Percentiles rank a stretch among this genome's conserved stretches.
Evolutionary conservation across 805 yeast genomes (phyloP).

Genomic region (Cyberlindnera maclurae): DNA sequence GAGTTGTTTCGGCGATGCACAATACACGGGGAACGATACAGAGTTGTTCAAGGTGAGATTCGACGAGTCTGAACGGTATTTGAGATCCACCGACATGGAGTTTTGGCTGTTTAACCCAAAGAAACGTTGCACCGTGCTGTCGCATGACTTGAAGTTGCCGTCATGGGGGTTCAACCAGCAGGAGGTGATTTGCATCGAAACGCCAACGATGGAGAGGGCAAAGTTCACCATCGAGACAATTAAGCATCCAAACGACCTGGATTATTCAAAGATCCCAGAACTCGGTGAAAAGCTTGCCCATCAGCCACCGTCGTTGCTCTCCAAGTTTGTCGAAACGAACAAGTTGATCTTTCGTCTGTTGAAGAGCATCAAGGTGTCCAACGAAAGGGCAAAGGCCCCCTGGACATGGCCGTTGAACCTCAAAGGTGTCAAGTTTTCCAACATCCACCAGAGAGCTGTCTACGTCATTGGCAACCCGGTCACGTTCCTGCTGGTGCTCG

Average conservation of each 20-base stretch:
- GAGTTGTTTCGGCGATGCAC: conserved; percentile 57
- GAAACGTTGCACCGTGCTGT: conserved; percentile 61
- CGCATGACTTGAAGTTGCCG: conserved; percentile 74
- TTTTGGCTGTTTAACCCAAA: conserved; percentile 64
- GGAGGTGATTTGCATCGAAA: conserved; percentile 81
- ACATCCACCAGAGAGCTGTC: conserved; percentile 36
- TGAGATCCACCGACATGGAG: conserved; percentile 44
- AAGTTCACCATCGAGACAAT: conserved; percentile 71
- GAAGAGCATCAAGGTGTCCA: conserved; percentile 14
- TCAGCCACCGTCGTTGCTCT: conserved; percentile 5
- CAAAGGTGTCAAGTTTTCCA: conserved; percentile 56
- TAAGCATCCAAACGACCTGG: conserved; percentile 20
- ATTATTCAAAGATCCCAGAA: conserved; percentile 17
- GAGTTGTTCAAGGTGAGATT: conserved; percentile 65
- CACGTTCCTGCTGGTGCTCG: conserved; percentile 42
- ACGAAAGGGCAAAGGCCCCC: conserved; percentile 35
- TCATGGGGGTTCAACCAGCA: conserved; percentile 78
- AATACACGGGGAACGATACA: conserved; percentile 57
- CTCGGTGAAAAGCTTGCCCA: conserved; percentile 5
- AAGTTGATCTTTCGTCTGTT: conserved; percentile 13
- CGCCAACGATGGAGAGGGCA: conserved; percentile 60
- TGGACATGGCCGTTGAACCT: conserved; percentile 53
- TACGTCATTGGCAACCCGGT: conserved; percentile 61
- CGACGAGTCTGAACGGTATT: conserved; percentile 23
- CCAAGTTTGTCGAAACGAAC: conserved; percentile 19